Evolutionary conservation across 306 rosid genomes (phyloP).

Genomic region (Casuarina cunninghamiana): DNA sequence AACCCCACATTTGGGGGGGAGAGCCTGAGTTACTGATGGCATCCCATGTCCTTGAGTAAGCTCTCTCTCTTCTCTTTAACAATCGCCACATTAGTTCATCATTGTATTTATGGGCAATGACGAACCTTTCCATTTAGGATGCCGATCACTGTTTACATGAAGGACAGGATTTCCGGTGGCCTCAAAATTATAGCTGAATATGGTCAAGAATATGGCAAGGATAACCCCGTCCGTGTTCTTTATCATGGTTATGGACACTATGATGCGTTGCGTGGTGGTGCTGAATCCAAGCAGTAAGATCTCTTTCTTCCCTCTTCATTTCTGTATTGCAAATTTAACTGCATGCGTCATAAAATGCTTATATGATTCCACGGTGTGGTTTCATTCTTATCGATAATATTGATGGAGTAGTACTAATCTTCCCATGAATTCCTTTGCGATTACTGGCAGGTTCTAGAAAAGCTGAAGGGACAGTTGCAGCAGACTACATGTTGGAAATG

Average conservation of each 20-base stretch:
- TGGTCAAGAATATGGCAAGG: slow-evolving; percentile 74
- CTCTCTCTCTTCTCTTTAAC: slow-evolving; percentile 15
- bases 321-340: not conserved
- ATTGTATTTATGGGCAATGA: not conserved
- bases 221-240: slow-evolving; percentile 62
- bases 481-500: not conserved
- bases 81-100: not conserved
- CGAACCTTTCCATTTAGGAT: slow-evolving; percentile 51
- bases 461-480: slow-evolving; percentile 7
- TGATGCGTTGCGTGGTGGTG: slow-evolving; percentile 43
- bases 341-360: slow-evolving; percentile 7
- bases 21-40: slow-evolving; percentile 92
- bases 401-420: not conserved
- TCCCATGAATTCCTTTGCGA: not conserved
- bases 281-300: slow-evolving; percentile 26
- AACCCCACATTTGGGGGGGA: slow-evolving; percentile 80
- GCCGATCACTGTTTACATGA: slow-evolving; percentile 79
- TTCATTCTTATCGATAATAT: not conserved
- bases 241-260: slow-evolving; percentile 83
- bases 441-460: slow-evolving; percentile 25
- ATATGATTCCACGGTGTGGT: not conserved
- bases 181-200: slow-evolving; percentile 74
- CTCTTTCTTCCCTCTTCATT: not conserved
- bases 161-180: slow-evolving; percentile 41
- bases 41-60: slow-evolving; percentile 73